phyloP scores from a whole-genome alignment of 2,329 filamentous ascomycete species.

The Aphanocladium album region DNA sequence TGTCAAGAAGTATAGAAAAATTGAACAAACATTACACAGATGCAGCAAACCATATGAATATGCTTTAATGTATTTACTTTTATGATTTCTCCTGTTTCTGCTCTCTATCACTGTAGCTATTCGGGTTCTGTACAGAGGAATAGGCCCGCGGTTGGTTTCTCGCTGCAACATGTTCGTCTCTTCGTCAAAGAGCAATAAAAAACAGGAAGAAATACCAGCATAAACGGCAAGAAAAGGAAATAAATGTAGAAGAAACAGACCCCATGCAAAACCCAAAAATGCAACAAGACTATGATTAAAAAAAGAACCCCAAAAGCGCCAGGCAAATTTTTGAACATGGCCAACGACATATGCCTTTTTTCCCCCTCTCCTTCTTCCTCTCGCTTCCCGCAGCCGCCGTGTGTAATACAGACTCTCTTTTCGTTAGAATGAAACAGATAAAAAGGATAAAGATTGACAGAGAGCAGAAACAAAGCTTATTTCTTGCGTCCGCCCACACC shows the following conservation, averaged over 20 bases:
- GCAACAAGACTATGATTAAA: background rate
- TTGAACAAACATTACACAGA: too few relatives aligned
- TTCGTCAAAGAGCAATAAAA: background rate
- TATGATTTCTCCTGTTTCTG: too few relatives aligned
- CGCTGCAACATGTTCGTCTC: background rate
- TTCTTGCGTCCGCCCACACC: constrained; percentile 48
- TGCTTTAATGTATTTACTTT: background rate
- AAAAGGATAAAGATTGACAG: background rate
- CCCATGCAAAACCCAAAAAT: background rate
- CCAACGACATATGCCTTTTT: background rate
- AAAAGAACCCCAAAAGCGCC: constrained; percentile 2
- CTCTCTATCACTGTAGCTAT: background rate
- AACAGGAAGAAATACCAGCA: background rate
- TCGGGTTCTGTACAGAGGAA: background rate
- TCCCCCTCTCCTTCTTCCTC: background rate
- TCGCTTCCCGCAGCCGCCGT: background rate
- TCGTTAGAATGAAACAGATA: background rate
- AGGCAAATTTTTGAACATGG: constrained; percentile 3
- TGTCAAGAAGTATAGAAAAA: too few relatives aligned
- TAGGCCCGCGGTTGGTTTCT: too few relatives aligned
- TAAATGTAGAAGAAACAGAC: background rate
- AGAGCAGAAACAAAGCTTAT: constrained; percentile 5
- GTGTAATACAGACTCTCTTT: background rate
- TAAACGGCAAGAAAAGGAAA: background rate
- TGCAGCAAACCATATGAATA: too few relatives aligned